Base-by-base conservation (phyloP, 805 yeast species). In the Monosporozyma servazzii region DNA sequence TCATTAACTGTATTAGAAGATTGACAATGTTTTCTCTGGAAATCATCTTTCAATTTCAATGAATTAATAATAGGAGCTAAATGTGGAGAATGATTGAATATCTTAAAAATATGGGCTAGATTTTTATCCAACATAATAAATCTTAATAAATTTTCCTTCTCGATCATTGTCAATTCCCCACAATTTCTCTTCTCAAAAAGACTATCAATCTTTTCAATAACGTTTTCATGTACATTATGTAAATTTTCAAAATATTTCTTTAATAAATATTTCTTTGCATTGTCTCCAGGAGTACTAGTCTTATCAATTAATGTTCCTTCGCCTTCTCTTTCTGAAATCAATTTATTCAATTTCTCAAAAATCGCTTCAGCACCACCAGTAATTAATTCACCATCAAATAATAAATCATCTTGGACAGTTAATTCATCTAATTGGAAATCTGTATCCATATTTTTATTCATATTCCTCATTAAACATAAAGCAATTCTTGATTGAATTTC, bases 381-480 rank as follows among this genome's bases (percentile, higher is more conserved):
- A 46, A 85, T 72, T 53, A 85, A 69, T 0, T 87, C 76, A 7
- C 91, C 93, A 68, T 85, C 91, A 63, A 82, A 84, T 64, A 85
- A 75, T 48, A 85, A 70, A 56, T 85, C 91, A 63, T 77, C 85
- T 50, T 69, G 69, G 5, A 57, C 48, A 37, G 71, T 59, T 6
- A 70, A 51, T 27, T 69, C 74, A 55, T 64, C 69, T 25, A 62
- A 53, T 48, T 55, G 61, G 52, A 61, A 65, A 30, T 63, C 63
- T 15, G 67, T 56, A 33, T 68, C 67, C 53, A 84, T 68, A n/a
- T 77, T 71, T 43, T 71, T 67, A 58, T 83, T 88, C 84, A 88
- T 83, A 66, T 90, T 90, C 59, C 84, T 78, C 84, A 89, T 82
- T 46, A 93, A 79, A 58, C 85, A 81, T 46, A 86, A 75, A 1